phyloP scores from a whole-genome alignment of 2,329 filamentous ascomycete species.

The Camptophora hylomeconis region DNA sequence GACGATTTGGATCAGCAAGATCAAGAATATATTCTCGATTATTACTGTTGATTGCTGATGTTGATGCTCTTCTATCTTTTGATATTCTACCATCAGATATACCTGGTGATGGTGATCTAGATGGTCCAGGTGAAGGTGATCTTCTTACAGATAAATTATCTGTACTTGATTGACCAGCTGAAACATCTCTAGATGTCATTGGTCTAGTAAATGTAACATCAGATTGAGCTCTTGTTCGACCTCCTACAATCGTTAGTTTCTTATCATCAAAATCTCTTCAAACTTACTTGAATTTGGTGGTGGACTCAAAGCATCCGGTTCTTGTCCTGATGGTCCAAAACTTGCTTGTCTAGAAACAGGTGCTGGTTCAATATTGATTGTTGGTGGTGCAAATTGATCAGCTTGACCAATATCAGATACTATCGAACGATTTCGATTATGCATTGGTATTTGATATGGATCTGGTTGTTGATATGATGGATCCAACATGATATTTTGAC shows the following conservation, averaged over 20 bases:
- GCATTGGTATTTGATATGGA: too few relatives aligned
- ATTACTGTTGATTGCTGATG: conserved; percentile 32
- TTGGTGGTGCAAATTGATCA: conserved; percentile 74
- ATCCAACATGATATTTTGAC: conserved; percentile 43
- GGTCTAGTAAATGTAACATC: conserved; percentile 29
- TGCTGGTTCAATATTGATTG: conserved; percentile 88
- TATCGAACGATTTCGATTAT: conserved; percentile 33
- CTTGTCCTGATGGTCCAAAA: conserved; percentile 54
- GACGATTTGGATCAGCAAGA: conserved; percentile 76
- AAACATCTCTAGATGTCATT: conserved; percentile 17
- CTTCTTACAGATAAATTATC: conserved; percentile 22
- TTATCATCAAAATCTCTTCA: conserved; percentile 18
- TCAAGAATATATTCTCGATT: conserved; percentile 73
- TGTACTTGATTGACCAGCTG: conserved; percentile 12
- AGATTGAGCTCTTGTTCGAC: conserved; percentile 47
- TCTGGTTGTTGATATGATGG: too few relatives aligned
- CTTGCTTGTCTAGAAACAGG: conserved; percentile 48
- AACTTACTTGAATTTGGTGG: conserved; percentile 39
- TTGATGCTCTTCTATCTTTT: conserved; percentile 30
- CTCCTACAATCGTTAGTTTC: conserved; percentile 28
- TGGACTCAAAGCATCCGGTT: conserved; percentile 68
- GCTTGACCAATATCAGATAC: conserved; percentile 51
- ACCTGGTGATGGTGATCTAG: conserved; percentile 27
- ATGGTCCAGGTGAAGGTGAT: conserved; percentile 33
- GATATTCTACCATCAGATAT: conserved; percentile 19